Percentiles rank a stretch among this genome's conserved stretches.
These are phyloP conservation scores for Darksidea phi DNA, from an alignment of 495 filamentous ascomycete genomes.

Conservation along the genomic window DNA sequence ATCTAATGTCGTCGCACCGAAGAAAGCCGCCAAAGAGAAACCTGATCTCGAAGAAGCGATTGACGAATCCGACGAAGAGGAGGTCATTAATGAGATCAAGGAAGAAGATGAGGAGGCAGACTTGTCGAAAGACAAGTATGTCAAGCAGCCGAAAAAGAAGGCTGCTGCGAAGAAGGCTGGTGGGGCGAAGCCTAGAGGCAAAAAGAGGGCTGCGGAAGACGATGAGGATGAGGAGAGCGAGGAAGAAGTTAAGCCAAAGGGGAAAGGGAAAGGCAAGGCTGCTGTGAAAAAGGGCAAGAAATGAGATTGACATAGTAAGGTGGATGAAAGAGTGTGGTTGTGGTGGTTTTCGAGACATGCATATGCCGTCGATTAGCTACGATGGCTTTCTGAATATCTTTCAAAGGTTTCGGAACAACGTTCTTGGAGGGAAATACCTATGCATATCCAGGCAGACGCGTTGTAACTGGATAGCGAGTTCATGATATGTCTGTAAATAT, in stretches of 20 bases:
- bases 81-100: conserved; percentile 60
- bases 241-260: conserved; percentile 39
- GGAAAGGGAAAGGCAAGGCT: conserved; percentile 30
- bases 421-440: too few relatives aligned
- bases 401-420: too few relatives aligned
- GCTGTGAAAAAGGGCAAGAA: conserved; percentile 17
- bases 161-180: conserved; percentile 39
- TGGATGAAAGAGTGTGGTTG: too few relatives aligned
- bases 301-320: not conserved
- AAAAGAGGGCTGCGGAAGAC: conserved; percentile 50
- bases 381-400: too few relatives aligned
- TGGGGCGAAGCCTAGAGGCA: conserved; percentile 54
- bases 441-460: too few relatives aligned
- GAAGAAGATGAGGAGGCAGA: conserved; percentile 63
- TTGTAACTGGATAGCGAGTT: too few relatives aligned
- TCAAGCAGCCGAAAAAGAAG: conserved; percentile 77
- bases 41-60: conserved; percentile 96
- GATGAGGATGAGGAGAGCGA: conserved; percentile 41
- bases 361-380: too few relatives aligned
- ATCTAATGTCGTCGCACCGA: conserved; percentile 65
- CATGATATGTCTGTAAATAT: too few relatives aligned
- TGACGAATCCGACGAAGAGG: conserved; percentile 80
- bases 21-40: conserved; percentile 66
- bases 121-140: conserved; percentile 92
- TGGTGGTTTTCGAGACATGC: too few relatives aligned